Conservation (phyloP, 2,329 filamentous ascomycete species). For the Penicillium sp. region DNA sequence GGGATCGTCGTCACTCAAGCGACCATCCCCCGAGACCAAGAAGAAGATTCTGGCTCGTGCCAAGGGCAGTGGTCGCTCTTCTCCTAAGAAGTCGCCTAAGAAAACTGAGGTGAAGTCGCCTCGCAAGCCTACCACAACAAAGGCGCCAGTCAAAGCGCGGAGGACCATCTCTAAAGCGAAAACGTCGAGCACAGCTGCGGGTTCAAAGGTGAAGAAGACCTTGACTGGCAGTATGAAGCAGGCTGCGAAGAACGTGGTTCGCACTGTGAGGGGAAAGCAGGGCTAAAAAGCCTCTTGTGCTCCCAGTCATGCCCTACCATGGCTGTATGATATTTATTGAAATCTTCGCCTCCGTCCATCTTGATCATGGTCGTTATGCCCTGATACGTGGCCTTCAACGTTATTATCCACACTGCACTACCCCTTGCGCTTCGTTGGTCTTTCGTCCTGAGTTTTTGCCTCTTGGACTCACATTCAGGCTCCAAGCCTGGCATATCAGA, state of each 20-base stretch:
- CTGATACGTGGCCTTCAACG: background rate
- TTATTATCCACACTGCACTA: background rate
- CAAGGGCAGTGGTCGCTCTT: slow-evolving; percentile 17
- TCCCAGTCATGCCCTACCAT: background rate
- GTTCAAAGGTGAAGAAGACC: slow-evolving; percentile 9
- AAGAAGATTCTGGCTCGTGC: slow-evolving; percentile 30
- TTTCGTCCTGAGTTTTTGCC: background rate
- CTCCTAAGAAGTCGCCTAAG: slow-evolving; percentile 17
- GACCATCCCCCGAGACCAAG: slow-evolving; percentile 34
- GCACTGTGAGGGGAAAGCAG: slow-evolving; percentile 20
- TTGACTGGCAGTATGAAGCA: slow-evolving; percentile 19
- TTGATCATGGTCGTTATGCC: background rate
- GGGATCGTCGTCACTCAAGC: slow-evolving; percentile 28
- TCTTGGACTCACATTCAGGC: background rate
- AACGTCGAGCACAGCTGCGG: slow-evolving; percentile 9
- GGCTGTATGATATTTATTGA: background rate
- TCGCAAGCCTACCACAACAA: slow-evolving; percentile 13
- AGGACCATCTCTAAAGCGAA: slow-evolving; percentile 12
- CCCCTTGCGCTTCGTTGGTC: background rate
- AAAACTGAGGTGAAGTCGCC: slow-evolving; percentile 15
- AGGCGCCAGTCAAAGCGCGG: slow-evolving; percentile 17
- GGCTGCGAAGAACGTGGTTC: slow-evolving; percentile 19
- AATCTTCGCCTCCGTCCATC: background rate
- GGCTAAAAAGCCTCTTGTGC: slow-evolving; percentile 2
- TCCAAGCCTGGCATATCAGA: background rate